Percentiles rank a stretch among this genome's conserved stretches.
These are phyloP conservation scores for Sporisorium graminicola DNA, from an alignment of 1,284 basidiomycete species.

Conservation along the genomic window DNA sequence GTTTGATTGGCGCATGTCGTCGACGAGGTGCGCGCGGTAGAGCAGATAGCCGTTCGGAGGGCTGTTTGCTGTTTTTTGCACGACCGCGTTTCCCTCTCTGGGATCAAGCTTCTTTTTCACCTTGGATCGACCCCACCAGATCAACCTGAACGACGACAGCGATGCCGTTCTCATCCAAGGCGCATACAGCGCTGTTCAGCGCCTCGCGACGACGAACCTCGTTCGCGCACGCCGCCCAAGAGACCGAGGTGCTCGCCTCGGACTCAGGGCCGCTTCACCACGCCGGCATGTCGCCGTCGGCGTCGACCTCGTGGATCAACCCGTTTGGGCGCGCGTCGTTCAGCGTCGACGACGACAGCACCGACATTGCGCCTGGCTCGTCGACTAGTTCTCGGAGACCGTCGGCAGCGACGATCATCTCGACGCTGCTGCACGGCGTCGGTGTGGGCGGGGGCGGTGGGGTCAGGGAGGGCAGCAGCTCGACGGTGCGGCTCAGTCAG, in stretches of 20 bases:
- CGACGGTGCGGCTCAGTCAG: constrained; percentile 2
- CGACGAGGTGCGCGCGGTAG: too few relatives aligned
- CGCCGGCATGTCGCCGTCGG: constrained; percentile 22
- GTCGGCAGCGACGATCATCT: constrained; percentile 35
- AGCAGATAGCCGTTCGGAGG: too few relatives aligned
- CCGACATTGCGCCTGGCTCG: constrained; percentile 18
- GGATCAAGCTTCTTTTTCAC: too few relatives aligned
- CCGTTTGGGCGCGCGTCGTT: constrained; percentile 24
- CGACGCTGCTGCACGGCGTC: constrained; percentile 15
- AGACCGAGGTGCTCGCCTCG: constrained; percentile 3
- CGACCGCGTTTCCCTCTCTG: too few relatives aligned
- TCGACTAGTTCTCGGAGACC: constrained; percentile 17
- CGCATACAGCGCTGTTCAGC: constrained; percentile 5
- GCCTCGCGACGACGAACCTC: constrained; percentile 20
- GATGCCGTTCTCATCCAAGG: constrained; percentile 15
- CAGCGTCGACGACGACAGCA: constrained; percentile 23
- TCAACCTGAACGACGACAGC: too few relatives aligned
- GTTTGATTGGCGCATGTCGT: too few relatives aligned
- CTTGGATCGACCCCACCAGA: neutral
- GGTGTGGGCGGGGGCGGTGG: neutral
- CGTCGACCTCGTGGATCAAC: constrained; percentile 27
- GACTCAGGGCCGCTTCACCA: neutral
- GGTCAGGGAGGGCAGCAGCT: too few relatives aligned
- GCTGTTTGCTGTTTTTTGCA: too few relatives aligned
- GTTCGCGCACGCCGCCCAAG: constrained; percentile 11